A percentile compares a stretch with the other conserved stretches of the same genome.
These are phyloP conservation scores for Vigna radiata DNA, from an alignment of 306 rosid genomes.

Conservation along the genomic window DNA sequence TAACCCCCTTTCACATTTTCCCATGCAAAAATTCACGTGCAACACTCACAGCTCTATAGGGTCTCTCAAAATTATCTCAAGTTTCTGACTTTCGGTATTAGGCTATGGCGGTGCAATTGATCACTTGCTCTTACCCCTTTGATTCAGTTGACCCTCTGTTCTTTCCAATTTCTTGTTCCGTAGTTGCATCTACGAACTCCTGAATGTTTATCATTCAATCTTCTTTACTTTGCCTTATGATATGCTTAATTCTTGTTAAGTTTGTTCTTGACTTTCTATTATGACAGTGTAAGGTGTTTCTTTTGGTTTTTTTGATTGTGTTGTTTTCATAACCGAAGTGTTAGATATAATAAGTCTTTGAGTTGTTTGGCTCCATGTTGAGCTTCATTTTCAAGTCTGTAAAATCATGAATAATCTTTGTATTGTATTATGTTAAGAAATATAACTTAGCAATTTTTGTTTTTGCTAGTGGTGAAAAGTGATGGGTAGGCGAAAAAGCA, in stretches of 20 bases:
- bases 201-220: conserved; percentile 37
- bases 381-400: conserved; percentile 23
- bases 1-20: neutral
- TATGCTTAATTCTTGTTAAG: conserved; percentile 19
- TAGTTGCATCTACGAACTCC: conserved; percentile 32
- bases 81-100: neutral
- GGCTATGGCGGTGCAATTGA: conserved; percentile 36
- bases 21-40: conserved; percentile 30
- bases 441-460: neutral
- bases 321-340: conserved; percentile 28
- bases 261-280: conserved; percentile 20
- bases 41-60: neutral
- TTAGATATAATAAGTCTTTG: neutral
- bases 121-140: conserved; percentile 17
- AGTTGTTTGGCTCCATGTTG: conserved; percentile 28
- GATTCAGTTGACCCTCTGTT: conserved; percentile 17
- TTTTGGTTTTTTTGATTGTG: conserved; percentile 34
- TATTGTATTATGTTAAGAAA: neutral
- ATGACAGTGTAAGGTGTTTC: neutral
- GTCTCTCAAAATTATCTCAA: conserved; percentile 12
- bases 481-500: conserved; percentile 85
- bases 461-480: conserved; percentile 46
- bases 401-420: conserved; percentile 7
- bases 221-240: conserved; percentile 12
- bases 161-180: neutral